phyloP scores from a whole-genome alignment of 1,284 basidiomycete genomes.

The Puccinia sorghi region DNA sequence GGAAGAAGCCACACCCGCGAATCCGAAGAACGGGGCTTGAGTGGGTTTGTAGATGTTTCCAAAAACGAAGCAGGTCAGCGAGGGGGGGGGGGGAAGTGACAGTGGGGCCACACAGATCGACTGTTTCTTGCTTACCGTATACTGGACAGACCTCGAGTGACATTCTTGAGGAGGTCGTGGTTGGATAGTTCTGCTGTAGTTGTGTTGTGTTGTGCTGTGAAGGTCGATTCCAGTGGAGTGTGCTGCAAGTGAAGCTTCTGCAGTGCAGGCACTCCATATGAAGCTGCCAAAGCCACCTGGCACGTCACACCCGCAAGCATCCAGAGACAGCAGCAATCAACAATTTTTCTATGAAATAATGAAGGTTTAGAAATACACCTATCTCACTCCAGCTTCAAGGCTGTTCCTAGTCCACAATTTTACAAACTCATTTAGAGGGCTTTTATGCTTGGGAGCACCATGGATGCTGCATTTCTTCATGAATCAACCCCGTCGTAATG shows the following conservation, averaged over 20 bases:
- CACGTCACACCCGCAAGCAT: too few relatives aligned
- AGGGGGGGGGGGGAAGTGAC: background rate
- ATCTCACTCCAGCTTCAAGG: too few relatives aligned
- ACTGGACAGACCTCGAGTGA: conserved; percentile 30
- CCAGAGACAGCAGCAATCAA: too few relatives aligned
- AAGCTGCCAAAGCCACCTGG: background rate
- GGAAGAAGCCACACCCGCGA: conserved; percentile 48
- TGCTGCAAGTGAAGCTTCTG: background rate
- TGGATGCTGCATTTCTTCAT: too few relatives aligned
- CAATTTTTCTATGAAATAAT: too few relatives aligned
- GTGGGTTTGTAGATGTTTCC: background rate
- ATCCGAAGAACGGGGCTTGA: conserved; percentile 48
- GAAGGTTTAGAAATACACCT: too few relatives aligned
- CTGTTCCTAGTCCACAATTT: too few relatives aligned
- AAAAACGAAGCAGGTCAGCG: background rate
- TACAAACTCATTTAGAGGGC: too few relatives aligned
- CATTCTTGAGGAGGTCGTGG: background rate
- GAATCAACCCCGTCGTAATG: too few relatives aligned
- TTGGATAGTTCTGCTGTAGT: background rate
- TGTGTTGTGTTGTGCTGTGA: background rate
- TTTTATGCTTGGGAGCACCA: too few relatives aligned
- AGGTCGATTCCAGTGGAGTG: background rate
- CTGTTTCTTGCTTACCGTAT: conserved; percentile 1
- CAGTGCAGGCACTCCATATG: background rate
- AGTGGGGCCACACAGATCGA: too few relatives aligned